Evolutionary conservation across 441 rosid species (phyloP).

Genomic region (Melastoma candidum): DNA sequence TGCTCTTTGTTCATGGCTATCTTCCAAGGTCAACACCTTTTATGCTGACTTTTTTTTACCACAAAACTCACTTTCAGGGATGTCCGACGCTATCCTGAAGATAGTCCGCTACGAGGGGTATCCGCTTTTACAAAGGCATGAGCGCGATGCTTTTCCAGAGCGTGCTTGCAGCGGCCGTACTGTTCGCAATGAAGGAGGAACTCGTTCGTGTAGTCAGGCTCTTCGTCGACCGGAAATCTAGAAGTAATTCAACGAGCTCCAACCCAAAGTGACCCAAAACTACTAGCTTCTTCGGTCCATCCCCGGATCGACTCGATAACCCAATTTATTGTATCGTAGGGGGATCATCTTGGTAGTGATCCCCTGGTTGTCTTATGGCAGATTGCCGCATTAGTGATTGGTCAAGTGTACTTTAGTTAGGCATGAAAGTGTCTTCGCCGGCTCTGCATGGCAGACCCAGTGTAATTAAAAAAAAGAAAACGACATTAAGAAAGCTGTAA

Average conservation of each 20-base stretch:
- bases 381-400: no score
- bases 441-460: no score
- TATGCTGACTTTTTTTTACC: background rate
- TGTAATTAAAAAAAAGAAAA: no score
- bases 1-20: no score
- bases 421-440: no score
- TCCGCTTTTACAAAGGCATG: conserved; percentile 86
- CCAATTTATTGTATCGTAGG: no score
- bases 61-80: conserved; percentile 33
- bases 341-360: no score
- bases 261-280: conserved; percentile 18
- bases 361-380: no score
- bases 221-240: conserved; percentile 32
- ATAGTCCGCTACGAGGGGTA: conserved; percentile 71
- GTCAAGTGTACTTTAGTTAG: no score
- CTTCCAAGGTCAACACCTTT: background rate
- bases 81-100: conserved; percentile 73
- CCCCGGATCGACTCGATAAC: no score
- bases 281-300: no score
- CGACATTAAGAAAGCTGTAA: no score
- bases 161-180: conserved; percentile 79
- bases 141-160: conserved; percentile 82
- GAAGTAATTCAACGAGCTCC: conserved; percentile 20
- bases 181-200: conserved; percentile 90
- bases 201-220: conserved; percentile 55